Base-by-base conservation (phyloP, 1,284 basidiomycete genomes). In the Malassezia arunalokei region DNA sequence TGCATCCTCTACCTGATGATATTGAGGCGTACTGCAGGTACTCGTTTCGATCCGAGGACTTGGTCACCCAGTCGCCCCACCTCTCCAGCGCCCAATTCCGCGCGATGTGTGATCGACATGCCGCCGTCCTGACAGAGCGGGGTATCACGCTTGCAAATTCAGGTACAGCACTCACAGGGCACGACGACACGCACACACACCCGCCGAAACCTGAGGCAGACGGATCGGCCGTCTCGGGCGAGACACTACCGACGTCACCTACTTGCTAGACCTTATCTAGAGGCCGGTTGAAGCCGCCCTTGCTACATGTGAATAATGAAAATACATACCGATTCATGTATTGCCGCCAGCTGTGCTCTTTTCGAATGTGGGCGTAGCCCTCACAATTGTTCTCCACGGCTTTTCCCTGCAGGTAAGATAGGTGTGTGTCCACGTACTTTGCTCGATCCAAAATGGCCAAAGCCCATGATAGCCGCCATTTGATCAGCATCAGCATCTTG, bases 321-420 rank as follows among this genome's bases (percentile, higher is more conserved):
- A 1, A 12, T 12, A 54, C 52, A 15, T 48, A 54, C 52, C 52
- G 53, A 32, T 55, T 55, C 53, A 55, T 55, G 12, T 55, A 55
- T 30, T 55, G 53, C 17, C 53, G 47, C 53, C 53, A 55, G 12
- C 40, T 55, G 32, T 49, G 47, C 27, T 55, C 53, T 29, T 55
- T 55, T 24, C 43, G 43, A 6, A 55, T 44, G n/a, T 49, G 37
- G n/a, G 53, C 53, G 27, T 32, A 55, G 5, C 53, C 53, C 29
- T 46, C 48, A 5, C 38, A 8, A 20, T 55, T 55, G n/a, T 50
- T 43, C 27, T 55, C 53, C 6, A 55, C 53, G 6, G 24, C 47
- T 37, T 55, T 49, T 37, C 53, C 50, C 41, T 43, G 27, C 11
- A 15, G 12, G 17, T 43, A 30, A 27, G 41, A 28, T 4, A 3